Base-by-base conservation (phyloP, 2,329 filamentous ascomycete species). In the Colletotrichum navitas region DNA sequence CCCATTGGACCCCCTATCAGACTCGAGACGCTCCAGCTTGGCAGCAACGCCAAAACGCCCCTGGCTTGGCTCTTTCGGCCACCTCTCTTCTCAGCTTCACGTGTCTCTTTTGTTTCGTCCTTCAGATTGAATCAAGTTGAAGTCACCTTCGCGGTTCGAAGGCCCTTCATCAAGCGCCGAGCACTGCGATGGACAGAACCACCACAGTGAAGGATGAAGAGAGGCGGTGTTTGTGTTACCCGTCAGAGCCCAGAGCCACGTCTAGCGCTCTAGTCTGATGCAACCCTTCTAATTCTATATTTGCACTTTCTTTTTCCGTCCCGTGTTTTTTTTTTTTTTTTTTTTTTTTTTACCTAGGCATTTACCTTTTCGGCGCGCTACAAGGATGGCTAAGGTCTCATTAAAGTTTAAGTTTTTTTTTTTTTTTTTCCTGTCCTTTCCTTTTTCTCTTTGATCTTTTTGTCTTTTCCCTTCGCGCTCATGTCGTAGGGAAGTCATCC, bases 1-100 rank as follows among this genome's bases (percentile, higher is more conserved):
- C 24, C 24, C 3, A 7, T 24, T 29, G 29, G 29, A 18, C 10
- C 36, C 43, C 47, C 32, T 39, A 5, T 39, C 45, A 24, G 54
- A 69, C 43, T 24, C 49, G 26, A 66, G 34, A 58, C 64, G 52
- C 65, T 63, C 65, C 52, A 71, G 68, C 68, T 71, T 71, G 68
- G 68, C 65, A 51, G 43, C 52, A 49, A 51, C 64, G 34, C 51
- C 58, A 68, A 71, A 68, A 62, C 51, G 65, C 68, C 51, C 68
- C 43, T 60, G 65, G 54, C 65, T 68, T 68, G 68, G 59, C 64
- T 56, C 43, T 24, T n/a, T 26, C 26, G 32, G 29, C 21, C 21
- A 36, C 12, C 52, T 56, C 32, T 21, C 21, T 43, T 24, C 18
- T 32, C 47, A 16, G 61, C 10, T 29, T 41, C 34, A 59, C n/a